These are phyloP conservation scores for Alternaria alternata DNA, from an alignment of 2,329 filamentous ascomycete genomes.

Conservation along the genomic window DNA sequence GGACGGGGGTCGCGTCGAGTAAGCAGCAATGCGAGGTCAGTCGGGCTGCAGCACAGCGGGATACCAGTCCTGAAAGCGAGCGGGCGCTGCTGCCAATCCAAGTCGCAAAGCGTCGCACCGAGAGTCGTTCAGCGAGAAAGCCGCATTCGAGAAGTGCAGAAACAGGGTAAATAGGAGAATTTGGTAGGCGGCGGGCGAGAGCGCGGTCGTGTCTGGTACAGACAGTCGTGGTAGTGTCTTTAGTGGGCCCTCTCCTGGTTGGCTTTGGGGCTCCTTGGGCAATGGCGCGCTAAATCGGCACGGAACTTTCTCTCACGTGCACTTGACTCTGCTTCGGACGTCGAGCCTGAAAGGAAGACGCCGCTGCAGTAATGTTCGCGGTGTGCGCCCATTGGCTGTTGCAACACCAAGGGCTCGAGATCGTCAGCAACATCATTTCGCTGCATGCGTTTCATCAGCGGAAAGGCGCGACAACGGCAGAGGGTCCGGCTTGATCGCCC, in stretches of 20 bases:
- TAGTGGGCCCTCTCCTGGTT: slow-evolving; percentile 28
- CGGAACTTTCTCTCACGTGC: slow-evolving; percentile 24
- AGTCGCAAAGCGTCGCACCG: slow-evolving; percentile 21
- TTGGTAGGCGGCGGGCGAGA: slow-evolving; percentile 17
- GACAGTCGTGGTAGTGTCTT: slow-evolving; percentile 27
- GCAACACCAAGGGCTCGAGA: background rate
- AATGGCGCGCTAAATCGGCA: slow-evolving; percentile 25
- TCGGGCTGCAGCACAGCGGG: slow-evolving; percentile 21
- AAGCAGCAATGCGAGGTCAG: slow-evolving; percentile 25
- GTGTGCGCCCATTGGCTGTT: slow-evolving; percentile 16
- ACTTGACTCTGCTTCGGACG: slow-evolving; percentile 9
- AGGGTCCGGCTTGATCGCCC: slow-evolving; percentile 11
- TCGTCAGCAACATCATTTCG: slow-evolving; percentile 7
- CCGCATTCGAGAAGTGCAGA: slow-evolving; percentile 13
- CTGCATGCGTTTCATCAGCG: slow-evolving; percentile 24
- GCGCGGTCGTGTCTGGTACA: slow-evolving; percentile 18
- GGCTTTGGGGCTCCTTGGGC: slow-evolving; percentile 9
- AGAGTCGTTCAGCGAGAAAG: slow-evolving; percentile 11
- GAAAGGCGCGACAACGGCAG: slow-evolving; percentile 24
- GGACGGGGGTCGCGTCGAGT: slow-evolving; percentile 18
- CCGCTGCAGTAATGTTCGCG: slow-evolving; percentile 24
- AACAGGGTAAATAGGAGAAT: slow-evolving; percentile 14
- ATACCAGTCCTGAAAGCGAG: slow-evolving; percentile 15
- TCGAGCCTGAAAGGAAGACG: slow-evolving; percentile 18
- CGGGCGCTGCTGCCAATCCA: slow-evolving; percentile 19